Evolutionary conservation across 176 grass and related monocot genomes (phyloP), one percentile per base, ranked within the genome.

Genomic region (Musa itinerans): DNA sequence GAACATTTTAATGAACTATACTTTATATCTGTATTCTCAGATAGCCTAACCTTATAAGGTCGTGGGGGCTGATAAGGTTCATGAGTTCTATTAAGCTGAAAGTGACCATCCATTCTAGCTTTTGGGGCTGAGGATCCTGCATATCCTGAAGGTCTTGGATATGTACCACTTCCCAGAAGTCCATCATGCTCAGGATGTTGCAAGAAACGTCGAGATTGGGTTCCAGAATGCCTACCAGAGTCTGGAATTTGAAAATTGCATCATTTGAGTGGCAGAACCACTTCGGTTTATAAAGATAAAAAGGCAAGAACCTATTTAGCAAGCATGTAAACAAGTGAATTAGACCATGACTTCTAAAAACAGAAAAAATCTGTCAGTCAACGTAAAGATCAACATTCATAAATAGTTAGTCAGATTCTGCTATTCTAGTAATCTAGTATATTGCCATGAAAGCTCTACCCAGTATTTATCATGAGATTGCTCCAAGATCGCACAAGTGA

Each of bases 21-120:
- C 34, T 43, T 43, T 43, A 43, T 43, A 43, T 43, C 34, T 43
- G 34, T 43, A 43, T 43, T 43, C 34, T 43, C 34, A 43, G 34
- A 43, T 43, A 43, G 34, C 34, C 34, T 43, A 43, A 43, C 34
- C 34, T 43, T 43, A 43, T 43, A 43, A 43, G 72, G 72, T 57
- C 96, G 96, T 50, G 96, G 96, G 78, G 96, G 96, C 56, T 99
- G 96, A 83, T 99, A 99, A 67, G 91, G 91, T 74, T 95, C 85
- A 71, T 85, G 76, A 71, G 63, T 85, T 81, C 54, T 95, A 67
- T 87, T 99, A 57, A 87, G 67, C 61, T 95, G 86, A 87, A 83
- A 82, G 2, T 81, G 23, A 2, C 50, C 70, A 65, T 25, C 86
- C 24, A 78, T 79, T 76, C 66, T 86, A 83, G 83, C 87, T 74